Evolutionary conservation across 352 stramenopile species (phyloP).

Genomic region (Pythium rishiriense): DNA sequence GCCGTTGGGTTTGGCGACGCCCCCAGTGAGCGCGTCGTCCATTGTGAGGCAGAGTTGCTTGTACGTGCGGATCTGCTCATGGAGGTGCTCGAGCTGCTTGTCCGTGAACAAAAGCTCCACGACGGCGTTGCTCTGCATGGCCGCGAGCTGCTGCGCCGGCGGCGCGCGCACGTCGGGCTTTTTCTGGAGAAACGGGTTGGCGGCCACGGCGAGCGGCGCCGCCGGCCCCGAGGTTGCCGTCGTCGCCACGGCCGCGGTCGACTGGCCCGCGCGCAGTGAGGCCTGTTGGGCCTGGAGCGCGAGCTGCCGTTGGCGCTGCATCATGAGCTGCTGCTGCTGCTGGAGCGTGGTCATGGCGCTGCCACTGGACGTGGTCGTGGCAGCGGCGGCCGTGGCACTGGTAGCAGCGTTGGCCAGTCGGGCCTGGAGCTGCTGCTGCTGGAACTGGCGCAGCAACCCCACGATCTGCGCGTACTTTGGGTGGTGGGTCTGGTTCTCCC

Average conservation of each 20-base stretch:
- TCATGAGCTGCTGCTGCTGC: slow-evolving; percentile 34
- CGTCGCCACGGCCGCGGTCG: neutral
- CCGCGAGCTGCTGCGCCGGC: slow-evolving; percentile 33
- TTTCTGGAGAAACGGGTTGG: slow-evolving; percentile 64
- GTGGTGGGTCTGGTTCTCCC: slow-evolving; percentile 70
- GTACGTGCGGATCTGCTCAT: slow-evolving; percentile 86
- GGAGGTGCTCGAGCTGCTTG: slow-evolving; percentile 80
- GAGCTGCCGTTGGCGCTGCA: slow-evolving; percentile 36
- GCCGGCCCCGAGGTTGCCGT: neutral
- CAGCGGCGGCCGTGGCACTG: slow-evolving; percentile 1
- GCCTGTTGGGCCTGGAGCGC: slow-evolving; percentile 32
- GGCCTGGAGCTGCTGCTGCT: slow-evolving; percentile 43
- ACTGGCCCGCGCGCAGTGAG: slow-evolving; percentile 11
- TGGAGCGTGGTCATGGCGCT: slow-evolving; percentile 21
- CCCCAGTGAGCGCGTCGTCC: slow-evolving; percentile 49
- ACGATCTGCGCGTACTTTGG: slow-evolving; percentile 89
- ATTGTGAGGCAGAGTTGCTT: slow-evolving; percentile 84
- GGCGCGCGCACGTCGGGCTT: slow-evolving; percentile 43
- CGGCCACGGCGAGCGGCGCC: slow-evolving; percentile 43
- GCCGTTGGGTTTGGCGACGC: neutral
- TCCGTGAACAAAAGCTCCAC: slow-evolving; percentile 73
- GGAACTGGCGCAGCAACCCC: slow-evolving; percentile 71
- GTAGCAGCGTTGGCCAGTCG: slow-evolving; percentile 13
- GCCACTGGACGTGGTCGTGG: neutral
- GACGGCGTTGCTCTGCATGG: slow-evolving; percentile 42